phyloP scores from a whole-genome alignment of 2,329 filamentous ascomycete genomes.

The Pseudogymnoascus sp. region DNA sequence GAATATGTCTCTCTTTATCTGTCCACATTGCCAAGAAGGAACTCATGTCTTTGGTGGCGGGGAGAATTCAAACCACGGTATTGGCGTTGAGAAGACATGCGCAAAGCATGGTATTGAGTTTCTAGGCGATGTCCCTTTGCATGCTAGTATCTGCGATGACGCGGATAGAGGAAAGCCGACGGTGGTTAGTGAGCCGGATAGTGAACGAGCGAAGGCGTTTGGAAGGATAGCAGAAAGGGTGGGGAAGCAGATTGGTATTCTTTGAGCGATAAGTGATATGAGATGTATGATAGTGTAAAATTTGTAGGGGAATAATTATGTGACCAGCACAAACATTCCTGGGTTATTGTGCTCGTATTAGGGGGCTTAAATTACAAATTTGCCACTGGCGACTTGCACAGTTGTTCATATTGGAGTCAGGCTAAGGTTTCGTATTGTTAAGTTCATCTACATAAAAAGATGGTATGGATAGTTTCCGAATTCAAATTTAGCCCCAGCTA shows the following conservation, averaged over 20 bases:
- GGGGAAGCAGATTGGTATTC: slow-evolving; percentile 23
- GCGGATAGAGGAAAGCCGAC: slow-evolving; percentile 83
- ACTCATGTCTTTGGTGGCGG: slow-evolving; percentile 63
- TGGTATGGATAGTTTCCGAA: too few relatives aligned
- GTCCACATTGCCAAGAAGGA: slow-evolving; percentile 67
- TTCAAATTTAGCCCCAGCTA: too few relatives aligned
- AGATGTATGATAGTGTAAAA: slow-evolving; percentile 1
- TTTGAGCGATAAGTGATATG: slow-evolving; percentile 5
- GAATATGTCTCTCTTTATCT: slow-evolving; percentile 83
- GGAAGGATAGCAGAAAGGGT: slow-evolving; percentile 57
- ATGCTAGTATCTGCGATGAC: slow-evolving; percentile 79
- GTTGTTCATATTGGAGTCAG: too few relatives aligned
- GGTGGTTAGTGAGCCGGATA: slow-evolving; percentile 76
- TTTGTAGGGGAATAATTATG: not conserved
- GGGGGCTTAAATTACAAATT: too few relatives aligned
- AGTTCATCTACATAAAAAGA: too few relatives aligned
- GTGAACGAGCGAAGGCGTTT: slow-evolving; percentile 66
- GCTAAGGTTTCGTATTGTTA: too few relatives aligned
- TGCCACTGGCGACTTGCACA: too few relatives aligned
- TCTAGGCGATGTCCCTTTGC: slow-evolving; percentile 80
- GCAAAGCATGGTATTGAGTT: slow-evolving; percentile 67
- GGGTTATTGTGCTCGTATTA: too few relatives aligned
- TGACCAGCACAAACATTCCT: too few relatives aligned
- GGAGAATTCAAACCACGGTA: slow-evolving; percentile 37
- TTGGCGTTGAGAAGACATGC: slow-evolving; percentile 61